A percentile compares a stretch with the other conserved stretches of the same genome.
Conservation (phyloP, 352 stramenopile species). For the Ophiocytium majus region DNA sequence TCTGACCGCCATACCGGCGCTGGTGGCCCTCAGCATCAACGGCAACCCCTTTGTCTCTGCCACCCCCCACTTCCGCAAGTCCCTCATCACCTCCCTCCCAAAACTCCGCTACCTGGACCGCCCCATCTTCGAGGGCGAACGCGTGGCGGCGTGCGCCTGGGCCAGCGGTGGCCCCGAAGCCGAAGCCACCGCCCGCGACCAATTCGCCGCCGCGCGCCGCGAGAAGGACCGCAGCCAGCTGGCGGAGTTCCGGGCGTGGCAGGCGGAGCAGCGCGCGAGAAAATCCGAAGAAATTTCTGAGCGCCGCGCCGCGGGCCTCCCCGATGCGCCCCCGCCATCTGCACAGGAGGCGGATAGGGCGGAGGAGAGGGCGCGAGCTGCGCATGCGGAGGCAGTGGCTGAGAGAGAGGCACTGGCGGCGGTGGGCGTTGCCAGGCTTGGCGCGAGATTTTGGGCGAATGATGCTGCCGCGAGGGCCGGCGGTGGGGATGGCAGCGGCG, state of each 20-base stretch:
- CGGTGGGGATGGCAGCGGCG: background rate
- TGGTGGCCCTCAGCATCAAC: slow-evolving; percentile 65
- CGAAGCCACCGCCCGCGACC: slow-evolving; percentile 73
- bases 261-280: slow-evolving; percentile 31
- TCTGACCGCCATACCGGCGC: slow-evolving; percentile 68
- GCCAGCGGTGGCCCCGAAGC: slow-evolving; percentile 76
- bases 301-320: slow-evolving; percentile 17
- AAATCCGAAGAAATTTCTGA: slow-evolving; percentile 22
- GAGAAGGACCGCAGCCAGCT: background rate
- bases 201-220: slow-evolving; percentile 35
- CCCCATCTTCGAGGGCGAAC: slow-evolving; percentile 86
- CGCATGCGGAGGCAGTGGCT: slow-evolving; percentile 21
- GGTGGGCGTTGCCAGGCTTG: background rate
- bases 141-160: slow-evolving; percentile 75
- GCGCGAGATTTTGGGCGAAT: background rate
- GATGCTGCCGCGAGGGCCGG: no score
- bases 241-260: slow-evolving; percentile 22
- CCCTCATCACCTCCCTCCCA: slow-evolving; percentile 78
- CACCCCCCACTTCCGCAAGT: slow-evolving; percentile 87
- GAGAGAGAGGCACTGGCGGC: slow-evolving; percentile 10
- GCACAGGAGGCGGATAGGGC: slow-evolving; percentile 20
- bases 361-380: background rate
- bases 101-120: slow-evolving; percentile 85
- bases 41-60: slow-evolving; percentile 83
- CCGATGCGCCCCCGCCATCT: background rate